A percentile compares a stretch with the other conserved stretches of the same genome.
phyloP scores from a whole-genome alignment of 1,284 basidiomycete species.

The Ustilago curta region DNA sequence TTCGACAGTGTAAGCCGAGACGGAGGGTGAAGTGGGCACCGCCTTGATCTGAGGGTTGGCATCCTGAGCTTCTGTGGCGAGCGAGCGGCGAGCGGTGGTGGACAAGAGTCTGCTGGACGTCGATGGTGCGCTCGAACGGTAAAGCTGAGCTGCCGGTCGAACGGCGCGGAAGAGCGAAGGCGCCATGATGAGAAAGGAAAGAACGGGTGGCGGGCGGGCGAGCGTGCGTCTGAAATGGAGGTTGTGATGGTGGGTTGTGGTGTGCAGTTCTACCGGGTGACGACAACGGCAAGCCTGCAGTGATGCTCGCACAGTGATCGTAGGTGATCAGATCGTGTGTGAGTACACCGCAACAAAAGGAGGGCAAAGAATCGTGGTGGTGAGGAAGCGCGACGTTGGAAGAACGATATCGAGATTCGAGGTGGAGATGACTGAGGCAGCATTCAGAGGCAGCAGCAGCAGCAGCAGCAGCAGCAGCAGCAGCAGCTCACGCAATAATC shows the following conservation, averaged over 20 bases:
- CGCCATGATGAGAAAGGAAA: conserved; percentile 28
- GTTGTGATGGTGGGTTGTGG: conserved; percentile 4
- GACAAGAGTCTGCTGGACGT: conserved; percentile 39
- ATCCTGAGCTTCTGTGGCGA: conserved; percentile 57
- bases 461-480: no score
- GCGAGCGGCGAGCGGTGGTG: conserved; percentile 42
- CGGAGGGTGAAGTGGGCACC: conserved; percentile 43
- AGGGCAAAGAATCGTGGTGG: conserved; percentile 23
- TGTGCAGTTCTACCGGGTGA: conserved; percentile 1
- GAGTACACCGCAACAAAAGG: neutral
- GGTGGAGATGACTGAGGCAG: conserved; percentile 14
- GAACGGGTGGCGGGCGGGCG: conserved; percentile 25
- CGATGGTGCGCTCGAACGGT: conserved; percentile 35
- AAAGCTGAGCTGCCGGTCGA: conserved; percentile 43
- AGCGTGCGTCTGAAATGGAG: neutral
- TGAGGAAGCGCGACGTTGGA: neutral
- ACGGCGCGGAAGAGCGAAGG: conserved; percentile 48
- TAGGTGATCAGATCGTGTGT: neutral
- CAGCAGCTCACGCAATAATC: neutral
- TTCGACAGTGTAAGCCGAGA: conserved; percentile 57
- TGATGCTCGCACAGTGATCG: conserved; percentile 1
- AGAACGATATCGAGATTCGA: neutral
- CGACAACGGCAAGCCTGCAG: neutral
- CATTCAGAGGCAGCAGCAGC: no score
- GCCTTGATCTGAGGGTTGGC: conserved; percentile 39